These are phyloP conservation scores for Hypomyces rosellus DNA, from an alignment of 2,329 filamentous ascomycete genomes.

Conservation along the genomic window DNA sequence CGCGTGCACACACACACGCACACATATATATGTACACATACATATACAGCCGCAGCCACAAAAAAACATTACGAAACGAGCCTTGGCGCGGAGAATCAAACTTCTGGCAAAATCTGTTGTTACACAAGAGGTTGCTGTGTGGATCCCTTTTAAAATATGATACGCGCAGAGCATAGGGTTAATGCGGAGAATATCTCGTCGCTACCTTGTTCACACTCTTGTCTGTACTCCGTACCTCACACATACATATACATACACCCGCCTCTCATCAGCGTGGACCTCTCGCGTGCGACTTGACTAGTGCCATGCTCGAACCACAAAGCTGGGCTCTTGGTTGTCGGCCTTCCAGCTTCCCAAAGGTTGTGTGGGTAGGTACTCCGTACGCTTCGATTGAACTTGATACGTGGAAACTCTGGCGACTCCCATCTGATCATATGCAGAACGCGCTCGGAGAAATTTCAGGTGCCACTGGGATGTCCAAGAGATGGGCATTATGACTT, in stretches of 20 bases:
- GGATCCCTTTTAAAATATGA: neutral
- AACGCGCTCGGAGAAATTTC: too few relatives aligned
- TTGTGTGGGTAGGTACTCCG: too few relatives aligned
- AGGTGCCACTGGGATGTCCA: too few relatives aligned
- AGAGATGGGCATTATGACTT: too few relatives aligned
- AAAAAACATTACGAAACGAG: too few relatives aligned
- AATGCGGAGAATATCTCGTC: conserved; percentile 12
- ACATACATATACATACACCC: neutral
- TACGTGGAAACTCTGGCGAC: too few relatives aligned
- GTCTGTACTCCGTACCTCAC: neutral
- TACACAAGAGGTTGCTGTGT: neutral
- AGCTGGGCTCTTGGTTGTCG: conserved; percentile 22
- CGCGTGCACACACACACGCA: too few relatives aligned
- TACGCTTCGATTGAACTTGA: too few relatives aligned
- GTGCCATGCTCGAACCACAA: conserved; percentile 25
- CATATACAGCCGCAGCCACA: too few relatives aligned
- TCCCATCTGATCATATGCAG: too few relatives aligned
- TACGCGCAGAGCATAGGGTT: neutral
- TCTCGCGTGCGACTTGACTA: conserved; percentile 26
- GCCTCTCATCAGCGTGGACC: conserved; percentile 20
- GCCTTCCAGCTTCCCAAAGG: neutral
- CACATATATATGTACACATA: too few relatives aligned
- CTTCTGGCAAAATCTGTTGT: neutral
- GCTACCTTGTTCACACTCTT: conserved; percentile 2
- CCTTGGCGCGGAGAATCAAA: too few relatives aligned